These are phyloP conservation scores for Crithidia sp. DNA, from an alignment of 208 protist genomes.

Conservation along the genomic window DNA sequence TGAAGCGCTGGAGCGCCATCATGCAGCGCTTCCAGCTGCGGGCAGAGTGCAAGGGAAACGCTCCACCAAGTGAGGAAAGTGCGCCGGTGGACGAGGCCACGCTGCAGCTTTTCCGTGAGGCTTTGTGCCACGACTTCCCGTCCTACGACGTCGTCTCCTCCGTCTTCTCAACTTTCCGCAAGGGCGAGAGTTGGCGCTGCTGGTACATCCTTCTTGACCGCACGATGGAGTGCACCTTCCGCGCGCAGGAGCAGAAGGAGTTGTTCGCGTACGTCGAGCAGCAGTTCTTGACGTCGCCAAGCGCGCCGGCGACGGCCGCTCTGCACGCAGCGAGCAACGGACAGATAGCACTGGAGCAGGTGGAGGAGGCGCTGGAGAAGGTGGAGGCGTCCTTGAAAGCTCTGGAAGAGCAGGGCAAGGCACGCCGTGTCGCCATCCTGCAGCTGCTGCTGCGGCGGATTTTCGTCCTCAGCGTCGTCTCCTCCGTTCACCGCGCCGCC, in stretches of 20 bases:
- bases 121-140: slow-evolving; percentile 19
- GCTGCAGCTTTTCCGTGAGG: slow-evolving; percentile 3
- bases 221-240: slow-evolving; percentile 28
- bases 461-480: slow-evolving; percentile 30
- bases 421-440: slow-evolving; percentile 18
- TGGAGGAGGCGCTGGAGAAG: slow-evolving; percentile 22
- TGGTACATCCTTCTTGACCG: slow-evolving; percentile 30
- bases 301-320: slow-evolving; percentile 9
- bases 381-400: slow-evolving; percentile 4
- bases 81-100: neutral
- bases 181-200: slow-evolving; percentile 28
- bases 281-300: slow-evolving; percentile 2
- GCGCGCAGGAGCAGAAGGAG: slow-evolving; percentile 13
- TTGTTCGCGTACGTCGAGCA: slow-evolving; percentile 10
- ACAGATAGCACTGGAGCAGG: slow-evolving; percentile 12
- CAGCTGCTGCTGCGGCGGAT: slow-evolving; percentile 33
- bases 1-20: slow-evolving; percentile 16
- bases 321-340: slow-evolving; percentile 7
- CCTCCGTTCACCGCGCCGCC: slow-evolving; percentile 23
- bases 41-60: neutral
- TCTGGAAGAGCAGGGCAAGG: slow-evolving; percentile 27
- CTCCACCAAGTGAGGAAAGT: too few species aligned
- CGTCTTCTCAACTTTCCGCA: slow-evolving; percentile 9
- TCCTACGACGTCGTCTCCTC: slow-evolving; percentile 16
- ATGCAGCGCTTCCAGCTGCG: neutral